phyloP scores from a whole-genome alignment of 768 basidiomycete genomes.

The Paxillus ammoniavirescens region DNA sequence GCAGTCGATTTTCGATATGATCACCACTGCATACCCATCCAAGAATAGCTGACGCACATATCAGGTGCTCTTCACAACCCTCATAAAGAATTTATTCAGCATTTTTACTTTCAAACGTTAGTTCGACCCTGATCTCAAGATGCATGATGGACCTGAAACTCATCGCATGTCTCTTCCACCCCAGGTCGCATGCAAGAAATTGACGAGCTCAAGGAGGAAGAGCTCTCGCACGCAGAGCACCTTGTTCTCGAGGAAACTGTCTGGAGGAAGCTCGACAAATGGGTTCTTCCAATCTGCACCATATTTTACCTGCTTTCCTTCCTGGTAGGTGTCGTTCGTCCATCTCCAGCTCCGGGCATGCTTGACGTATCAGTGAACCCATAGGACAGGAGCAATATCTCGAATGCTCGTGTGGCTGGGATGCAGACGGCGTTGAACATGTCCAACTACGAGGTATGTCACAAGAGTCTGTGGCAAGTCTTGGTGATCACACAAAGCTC shows the following conservation, averaged over 20 bases:
- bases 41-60: too few species aligned
- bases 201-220: slow-evolving; percentile 3
- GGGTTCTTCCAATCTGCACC: slow-evolving; percentile 46
- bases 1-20: not conserved
- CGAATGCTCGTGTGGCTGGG: slow-evolving; percentile 62
- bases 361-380: not conserved
- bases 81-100: not conserved
- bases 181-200: slow-evolving; percentile 7
- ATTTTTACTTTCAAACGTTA: not conserved
- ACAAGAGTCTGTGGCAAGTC: not conserved
- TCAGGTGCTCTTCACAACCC: not conserved
- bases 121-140: not conserved
- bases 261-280: slow-evolving; percentile 50
- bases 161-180: not conserved
- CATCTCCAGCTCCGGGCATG: not conserved
- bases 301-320: slow-evolving; percentile 54
- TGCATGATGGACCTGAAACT: slow-evolving; percentile 8
- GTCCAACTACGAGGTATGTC: slow-evolving; percentile 25
- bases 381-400: slow-evolving; percentile 45
- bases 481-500: not conserved
- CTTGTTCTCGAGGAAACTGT: slow-evolving; percentile 36
- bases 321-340: slow-evolving; percentile 37
- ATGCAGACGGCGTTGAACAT: slow-evolving; percentile 48
- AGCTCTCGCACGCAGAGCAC: slow-evolving; percentile 14
- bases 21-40: not conserved